Evolutionary conservation across 371 early-diverging fungal genomes (phyloP), one percentile per base, ranked within the genome.

Genomic region (Mucor lusitanicus): DNA sequence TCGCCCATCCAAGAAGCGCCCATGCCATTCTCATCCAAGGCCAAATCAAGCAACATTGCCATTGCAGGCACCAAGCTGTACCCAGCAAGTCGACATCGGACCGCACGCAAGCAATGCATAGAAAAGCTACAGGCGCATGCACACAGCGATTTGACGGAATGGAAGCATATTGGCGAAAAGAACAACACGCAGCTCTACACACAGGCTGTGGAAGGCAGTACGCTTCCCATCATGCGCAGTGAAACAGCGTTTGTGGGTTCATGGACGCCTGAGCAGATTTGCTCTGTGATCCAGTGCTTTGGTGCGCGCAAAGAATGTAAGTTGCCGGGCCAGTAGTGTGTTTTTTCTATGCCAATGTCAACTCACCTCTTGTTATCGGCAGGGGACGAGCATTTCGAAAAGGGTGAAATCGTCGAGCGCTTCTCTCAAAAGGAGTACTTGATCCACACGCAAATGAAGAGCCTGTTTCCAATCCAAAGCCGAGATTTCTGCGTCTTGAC

Each of bases 361-460:
- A 30, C 30, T 44, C 6, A 44, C n/a, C 6, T 3, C 4, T 6
- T 19, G 3, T 6, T 4, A n/a, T 6, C 3, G 1, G 25, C 55
- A 78, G 82, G 88, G 88, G 88, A 88, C 59, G 85, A 85, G 13
- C 68, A 83, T 13, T 84, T 85, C 58, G 87, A 87, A 44, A 76
- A 76, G 30, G 81, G 87, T 23, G 75, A 79, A 19, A 65, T 83
- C 3, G 78, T 84, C 1, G 86, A 88, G 68, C 75, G 85, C 1
- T 86, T 84, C 59, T 84, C 84, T 33, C 76, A 82, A 64, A 85
- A 84, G 40, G 86, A 88, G 33, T 84, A 83, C 25, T 61, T 86
- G 17, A 68, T 84, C 48, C 79, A 85, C 61, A 75, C 76, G n/a
- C 70, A 84, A 42, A 70, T 82, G 57, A 75, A 79, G 9, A 83